Base-by-base conservation (phyloP, 805 yeast genomes). In the Debaryomyces maramus region DNA sequence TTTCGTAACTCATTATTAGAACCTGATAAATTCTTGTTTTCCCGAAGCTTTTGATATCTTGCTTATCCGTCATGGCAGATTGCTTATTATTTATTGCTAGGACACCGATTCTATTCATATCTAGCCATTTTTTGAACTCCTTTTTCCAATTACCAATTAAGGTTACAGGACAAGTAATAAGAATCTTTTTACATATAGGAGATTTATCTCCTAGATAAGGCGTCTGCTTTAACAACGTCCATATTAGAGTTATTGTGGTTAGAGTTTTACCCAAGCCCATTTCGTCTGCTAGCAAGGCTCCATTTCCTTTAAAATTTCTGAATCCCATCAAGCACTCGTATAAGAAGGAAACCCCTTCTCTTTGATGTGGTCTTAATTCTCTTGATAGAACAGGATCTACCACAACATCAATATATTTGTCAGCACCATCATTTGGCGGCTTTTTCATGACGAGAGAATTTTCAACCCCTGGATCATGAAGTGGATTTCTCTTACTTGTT, bases 121-220 rank as follows among this genome's bases (percentile, higher is more conserved):
- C 85, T 4, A 93, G 65, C 99, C 99, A 93, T 61, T 93, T 93
- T 28, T 72, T 72, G 67, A 93, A 90, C 57, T 93, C 99, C 35
- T 70, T 69, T 47, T 77, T 80, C 99, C 99, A 93, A 58, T 93
- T 91, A 5, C 75, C 77, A 10, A 91, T 80, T 36, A 93, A 67
- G 0, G 97, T 85, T 0, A 89, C 97, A 0, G 99, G 99, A 55
- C 97, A 89, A 6, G 88, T 91, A 32, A 93, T 78, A 22, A 93
- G 62, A 0, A 84, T 78, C 41, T 87, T 86, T 29, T 71, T 71
- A 13, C 75, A 68, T 0, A 68, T 60, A 0, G 70, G 75, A 39
- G 15, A 70, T 58, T 38, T 43, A 15, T 46, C 51, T 1, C 34
- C 32, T 1, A 41, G 36, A 17, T 43, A 43, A 0, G 90, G 88